phyloP scores from a whole-genome alignment of 164 flowering plant species.

The Paratinospora sagittata region DNA sequence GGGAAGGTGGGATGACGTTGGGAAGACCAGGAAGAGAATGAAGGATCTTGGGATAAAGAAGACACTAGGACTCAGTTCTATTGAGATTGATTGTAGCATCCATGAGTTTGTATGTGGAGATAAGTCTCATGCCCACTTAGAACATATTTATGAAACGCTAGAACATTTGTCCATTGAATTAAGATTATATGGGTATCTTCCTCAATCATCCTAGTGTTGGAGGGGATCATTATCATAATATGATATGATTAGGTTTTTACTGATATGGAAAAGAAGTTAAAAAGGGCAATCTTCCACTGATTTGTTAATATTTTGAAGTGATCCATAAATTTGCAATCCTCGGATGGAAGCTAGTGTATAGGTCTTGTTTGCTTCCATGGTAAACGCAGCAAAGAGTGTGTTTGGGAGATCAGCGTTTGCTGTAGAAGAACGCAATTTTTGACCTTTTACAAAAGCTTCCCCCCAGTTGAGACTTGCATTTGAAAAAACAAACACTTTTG shows the following conservation, averaged over 20 bases:
- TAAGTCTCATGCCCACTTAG: slow-evolving; percentile 34
- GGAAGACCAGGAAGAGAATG: slow-evolving; percentile 46
- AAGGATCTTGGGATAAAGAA: slow-evolving; percentile 46
- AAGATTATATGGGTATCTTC: slow-evolving; percentile 28
- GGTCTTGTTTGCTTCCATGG: no score
- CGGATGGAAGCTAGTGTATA: no score
- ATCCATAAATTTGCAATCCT: no score
- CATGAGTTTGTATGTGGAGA: slow-evolving; percentile 55
- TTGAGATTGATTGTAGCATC: slow-evolving; percentile 38
- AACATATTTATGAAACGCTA: slow-evolving; percentile 30
- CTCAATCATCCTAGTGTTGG: slow-evolving; percentile 15
- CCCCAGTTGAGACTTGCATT: no score
- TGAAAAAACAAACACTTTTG: no score
- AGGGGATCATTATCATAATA: slow-evolving; percentile 4
- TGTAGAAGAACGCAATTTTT: no score
- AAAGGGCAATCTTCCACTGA: no score
- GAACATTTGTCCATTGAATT: slow-evolving; percentile 35
- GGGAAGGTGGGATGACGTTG: slow-evolving; percentile 56
- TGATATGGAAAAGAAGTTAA: no score
- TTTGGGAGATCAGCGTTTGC: no score
- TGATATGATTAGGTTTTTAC: neutral
- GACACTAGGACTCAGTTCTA: slow-evolving; percentile 48
- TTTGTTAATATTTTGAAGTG: no score
- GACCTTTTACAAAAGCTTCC: no score
- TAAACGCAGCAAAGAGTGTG: no score